These are phyloP conservation scores for Pseudoperonospora humuli DNA, from an alignment of 352 stramenopile genomes.

Conservation along the genomic window DNA sequence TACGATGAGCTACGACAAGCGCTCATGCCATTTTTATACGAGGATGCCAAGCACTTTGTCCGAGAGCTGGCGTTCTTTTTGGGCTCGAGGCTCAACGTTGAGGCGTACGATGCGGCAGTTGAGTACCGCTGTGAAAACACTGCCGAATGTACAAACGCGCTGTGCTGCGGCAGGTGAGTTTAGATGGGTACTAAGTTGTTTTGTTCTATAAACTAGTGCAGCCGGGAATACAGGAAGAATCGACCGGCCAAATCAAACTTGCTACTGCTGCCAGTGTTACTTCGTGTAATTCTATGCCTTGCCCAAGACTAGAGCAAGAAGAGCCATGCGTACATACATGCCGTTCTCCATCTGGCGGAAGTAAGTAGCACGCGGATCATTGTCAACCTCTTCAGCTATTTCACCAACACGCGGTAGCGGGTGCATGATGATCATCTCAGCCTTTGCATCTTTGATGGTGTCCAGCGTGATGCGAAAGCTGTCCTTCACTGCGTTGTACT, in stretches of 20 bases:
- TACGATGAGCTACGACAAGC: slow-evolving; percentile 40
- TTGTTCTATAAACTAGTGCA: slow-evolving; percentile 15
- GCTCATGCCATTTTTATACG: slow-evolving; percentile 55
- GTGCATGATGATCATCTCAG: slow-evolving; percentile 95
- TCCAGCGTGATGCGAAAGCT: slow-evolving; percentile 72
- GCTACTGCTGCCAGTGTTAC: slow-evolving; percentile 1
- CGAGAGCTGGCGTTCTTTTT: slow-evolving; percentile 61
- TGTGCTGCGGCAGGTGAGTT: slow-evolving; percentile 26
- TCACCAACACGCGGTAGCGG: slow-evolving; percentile 96
- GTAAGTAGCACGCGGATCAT: slow-evolving; percentile 93
- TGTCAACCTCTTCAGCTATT: slow-evolving; percentile 94
- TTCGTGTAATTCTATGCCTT: slow-evolving; percentile 40
- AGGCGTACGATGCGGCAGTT: slow-evolving; percentile 57
- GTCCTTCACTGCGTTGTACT: slow-evolving; percentile 94
- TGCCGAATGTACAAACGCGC: slow-evolving; percentile 28
- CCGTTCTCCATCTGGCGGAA: slow-evolving; percentile 98
- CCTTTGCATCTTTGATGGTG: slow-evolving; percentile 81
- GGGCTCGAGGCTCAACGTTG: slow-evolving; percentile 47
- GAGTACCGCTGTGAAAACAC: slow-evolving; percentile 53
- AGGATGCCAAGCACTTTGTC: slow-evolving; percentile 51
- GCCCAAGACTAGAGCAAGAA: slow-evolving; percentile 91
- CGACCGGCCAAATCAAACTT: slow-evolving; percentile 4
- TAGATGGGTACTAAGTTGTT: slow-evolving; percentile 3
- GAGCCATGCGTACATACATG: slow-evolving; percentile 98
- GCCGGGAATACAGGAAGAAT: not conserved